Evolutionary conservation across 306 rosid species (phyloP).

Genomic region (Cicer judaicum): DNA sequence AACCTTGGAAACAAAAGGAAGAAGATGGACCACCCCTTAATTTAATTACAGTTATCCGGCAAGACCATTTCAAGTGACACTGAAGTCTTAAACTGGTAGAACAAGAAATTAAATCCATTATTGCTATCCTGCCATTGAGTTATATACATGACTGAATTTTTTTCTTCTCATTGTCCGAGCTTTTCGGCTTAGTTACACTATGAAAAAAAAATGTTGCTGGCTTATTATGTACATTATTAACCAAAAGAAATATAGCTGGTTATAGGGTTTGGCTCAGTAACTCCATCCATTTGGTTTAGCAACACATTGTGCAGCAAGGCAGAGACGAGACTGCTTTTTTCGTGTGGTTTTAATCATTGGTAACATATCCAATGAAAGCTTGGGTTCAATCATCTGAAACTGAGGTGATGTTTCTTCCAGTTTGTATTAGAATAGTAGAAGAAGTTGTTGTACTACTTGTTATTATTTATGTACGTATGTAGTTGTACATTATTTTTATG

Average conservation of each 20-base stretch:
- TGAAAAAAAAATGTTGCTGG: neutral
- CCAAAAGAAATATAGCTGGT: conserved; percentile 13
- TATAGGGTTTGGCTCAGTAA: conserved; percentile 26
- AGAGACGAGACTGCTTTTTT: conserved; percentile 12
- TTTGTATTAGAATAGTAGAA: neutral
- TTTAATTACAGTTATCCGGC: conserved; percentile 60
- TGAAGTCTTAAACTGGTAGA: conserved; percentile 25
- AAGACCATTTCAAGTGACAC: conserved; percentile 73
- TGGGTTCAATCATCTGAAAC: conserved; percentile 31
- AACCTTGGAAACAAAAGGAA: conserved; percentile 74
- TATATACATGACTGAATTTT: conserved; percentile 30
- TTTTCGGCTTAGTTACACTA: conserved; percentile 16
- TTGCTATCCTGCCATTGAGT: conserved; percentile 23
- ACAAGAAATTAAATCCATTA: conserved; percentile 19
- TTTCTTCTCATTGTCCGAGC: conserved; percentile 9
- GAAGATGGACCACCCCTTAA: conserved; percentile 64
- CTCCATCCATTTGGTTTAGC: conserved; percentile 37
- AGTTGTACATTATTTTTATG: conserved; percentile 14
- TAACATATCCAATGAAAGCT: conserved; percentile 35
- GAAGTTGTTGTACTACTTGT: neutral
- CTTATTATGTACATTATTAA: conserved; percentile 32
- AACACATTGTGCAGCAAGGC: conserved; percentile 42
- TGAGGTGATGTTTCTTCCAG: neutral
- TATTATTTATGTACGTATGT: neutral
- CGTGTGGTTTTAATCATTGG: neutral